phyloP scores from a whole-genome alignment of 352 stramenopile genomes.

The Pythium aquatile region DNA sequence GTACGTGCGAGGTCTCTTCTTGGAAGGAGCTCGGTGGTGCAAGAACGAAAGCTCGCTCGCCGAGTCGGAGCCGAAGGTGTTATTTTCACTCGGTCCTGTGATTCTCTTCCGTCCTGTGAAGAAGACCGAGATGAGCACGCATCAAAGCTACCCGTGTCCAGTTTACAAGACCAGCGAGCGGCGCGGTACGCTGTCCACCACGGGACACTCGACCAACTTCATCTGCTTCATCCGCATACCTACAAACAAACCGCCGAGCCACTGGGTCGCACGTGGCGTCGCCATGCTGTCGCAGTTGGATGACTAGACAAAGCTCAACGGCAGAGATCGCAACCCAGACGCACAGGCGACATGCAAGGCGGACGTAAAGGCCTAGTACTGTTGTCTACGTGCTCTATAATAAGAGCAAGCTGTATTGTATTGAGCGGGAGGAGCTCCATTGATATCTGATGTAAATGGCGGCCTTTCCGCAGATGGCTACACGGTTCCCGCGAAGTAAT shows the following conservation, averaged over 20 bases:
- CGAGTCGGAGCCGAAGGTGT: conserved; percentile 86
- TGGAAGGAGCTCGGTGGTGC: conserved; percentile 89
- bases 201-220: conserved; percentile 94
- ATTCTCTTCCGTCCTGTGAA: conserved; percentile 83
- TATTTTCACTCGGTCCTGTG: conserved; percentile 83
- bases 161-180: conserved; percentile 95
- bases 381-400: neutral
- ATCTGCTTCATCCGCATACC: conserved; percentile 92
- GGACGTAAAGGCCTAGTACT: conserved; percentile 3
- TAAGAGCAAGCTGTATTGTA: neutral
- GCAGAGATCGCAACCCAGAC: neutral
- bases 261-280: conserved; percentile 93
- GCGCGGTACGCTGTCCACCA: conserved; percentile 90
- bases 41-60: conserved; percentile 61
- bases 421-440: neutral
- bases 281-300: conserved; percentile 92
- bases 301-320: conserved; percentile 42
- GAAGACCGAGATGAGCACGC: conserved; percentile 70
- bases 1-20: conserved; percentile 85
- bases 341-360: neutral
- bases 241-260: conserved; percentile 67
- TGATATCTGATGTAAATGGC: neutral
- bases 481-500: conserved; percentile 2
- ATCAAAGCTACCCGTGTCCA: conserved; percentile 85
- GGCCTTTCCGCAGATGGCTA: neutral